Evolutionary conservation across 2,329 filamentous ascomycete genomes (phyloP).

Genomic region (Sporothrix pseudoabietina): DNA sequence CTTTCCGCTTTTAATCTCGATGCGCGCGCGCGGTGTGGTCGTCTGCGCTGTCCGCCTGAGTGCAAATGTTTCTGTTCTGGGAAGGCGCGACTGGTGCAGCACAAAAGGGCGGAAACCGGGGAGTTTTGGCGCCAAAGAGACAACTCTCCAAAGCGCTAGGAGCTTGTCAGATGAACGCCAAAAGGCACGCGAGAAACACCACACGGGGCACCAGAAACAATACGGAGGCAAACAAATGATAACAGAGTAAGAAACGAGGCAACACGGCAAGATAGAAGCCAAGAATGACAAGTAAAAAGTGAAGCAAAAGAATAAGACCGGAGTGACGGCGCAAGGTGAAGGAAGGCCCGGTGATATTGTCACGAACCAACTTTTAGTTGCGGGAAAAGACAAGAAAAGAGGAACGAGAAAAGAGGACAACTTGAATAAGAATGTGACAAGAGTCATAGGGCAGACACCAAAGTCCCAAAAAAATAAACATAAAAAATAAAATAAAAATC

Average conservation of each 20-base stretch:
- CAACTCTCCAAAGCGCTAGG: background rate
- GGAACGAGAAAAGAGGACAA: background rate
- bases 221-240: background rate
- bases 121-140: background rate
- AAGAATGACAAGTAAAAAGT: background rate
- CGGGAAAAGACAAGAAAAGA: background rate
- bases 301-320: background rate
- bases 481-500: background rate
- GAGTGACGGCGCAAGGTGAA: background rate
- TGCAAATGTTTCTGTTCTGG: background rate
- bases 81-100: conserved; percentile 25
- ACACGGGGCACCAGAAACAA: background rate
- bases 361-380: background rate
- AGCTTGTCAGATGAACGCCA: conserved; percentile 21
- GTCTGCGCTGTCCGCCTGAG: conserved; percentile 28
- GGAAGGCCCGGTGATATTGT: conserved; percentile 24
- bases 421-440: conserved; percentile 14
- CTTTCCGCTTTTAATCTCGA: conserved; percentile 10
- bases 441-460: conserved; percentile 10
- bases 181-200: conserved; percentile 3
- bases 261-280: background rate
- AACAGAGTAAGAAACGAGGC: background rate
- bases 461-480: no score
- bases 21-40: conserved; percentile 16
- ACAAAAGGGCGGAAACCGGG: background rate